Percentiles rank a stretch among this genome's conserved stretches.
Conservation (phyloP, 805 yeast species). For the Candida silvicultrix region DNA sequence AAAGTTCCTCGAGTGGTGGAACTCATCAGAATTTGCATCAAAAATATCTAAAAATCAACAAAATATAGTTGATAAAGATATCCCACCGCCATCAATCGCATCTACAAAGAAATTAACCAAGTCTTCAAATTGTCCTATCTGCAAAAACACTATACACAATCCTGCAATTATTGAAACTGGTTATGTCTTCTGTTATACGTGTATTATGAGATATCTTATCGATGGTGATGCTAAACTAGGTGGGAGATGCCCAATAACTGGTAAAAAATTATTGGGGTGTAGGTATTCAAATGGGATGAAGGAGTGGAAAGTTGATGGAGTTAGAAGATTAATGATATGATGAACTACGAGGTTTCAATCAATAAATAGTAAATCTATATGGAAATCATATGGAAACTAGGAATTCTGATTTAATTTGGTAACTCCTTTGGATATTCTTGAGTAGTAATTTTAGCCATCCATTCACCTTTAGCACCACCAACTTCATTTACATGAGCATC, state of each 20-base stretch:
- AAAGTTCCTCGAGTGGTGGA: conserved; percentile 93
- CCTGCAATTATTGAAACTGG: conserved; percentile 93
- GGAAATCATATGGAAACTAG: no score
- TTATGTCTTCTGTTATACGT: conserved; percentile 80
- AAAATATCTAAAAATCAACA: conserved; percentile 45
- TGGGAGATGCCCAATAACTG: conserved; percentile 82
- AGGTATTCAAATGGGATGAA: conserved; percentile 48
- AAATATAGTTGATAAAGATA: conserved; percentile 37
- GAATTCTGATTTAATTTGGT: no score
- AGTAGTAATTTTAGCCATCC: conserved; percentile 10
- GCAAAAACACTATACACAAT: conserved; percentile 56
- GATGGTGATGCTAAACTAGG: conserved; percentile 40
- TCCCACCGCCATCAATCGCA: conserved; percentile 37
- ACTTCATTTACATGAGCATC: conserved; percentile 38
- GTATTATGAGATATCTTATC: conserved; percentile 63
- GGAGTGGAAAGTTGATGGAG: conserved; percentile 69
- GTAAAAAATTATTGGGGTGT: conserved; percentile 66
- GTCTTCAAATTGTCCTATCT: conserved; percentile 56
- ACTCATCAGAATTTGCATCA: conserved; percentile 62
- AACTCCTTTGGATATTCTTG: conserved; percentile 7
- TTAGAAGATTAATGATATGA: conserved; percentile 66
- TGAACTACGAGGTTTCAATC: no score
- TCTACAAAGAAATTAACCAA: conserved; percentile 5
- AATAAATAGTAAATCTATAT: no score
- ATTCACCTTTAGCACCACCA: conserved; percentile 19